These are phyloP conservation scores for Diaporthe eres DNA, from an alignment of 2,329 filamentous ascomycete genomes.

Conservation along the genomic window DNA sequence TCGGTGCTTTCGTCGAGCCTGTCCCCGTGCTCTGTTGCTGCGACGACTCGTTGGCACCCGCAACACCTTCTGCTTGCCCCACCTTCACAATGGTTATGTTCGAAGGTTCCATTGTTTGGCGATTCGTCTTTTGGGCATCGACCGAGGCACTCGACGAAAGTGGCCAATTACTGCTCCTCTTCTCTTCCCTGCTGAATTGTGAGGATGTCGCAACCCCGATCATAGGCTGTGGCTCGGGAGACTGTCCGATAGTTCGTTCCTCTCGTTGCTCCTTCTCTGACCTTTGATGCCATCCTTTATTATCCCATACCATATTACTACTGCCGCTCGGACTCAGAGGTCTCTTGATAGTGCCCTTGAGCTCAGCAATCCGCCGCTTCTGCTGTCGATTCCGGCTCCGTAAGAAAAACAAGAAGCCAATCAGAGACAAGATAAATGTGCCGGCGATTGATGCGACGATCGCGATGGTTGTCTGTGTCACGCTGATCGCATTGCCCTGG, in stretches of 20 bases:
- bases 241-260: not conserved
- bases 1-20: not conserved
- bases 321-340: conserved; percentile 12
- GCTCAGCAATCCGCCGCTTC: not conserved
- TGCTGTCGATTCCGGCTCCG: conserved; percentile 23
- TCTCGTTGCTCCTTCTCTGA: not conserved
- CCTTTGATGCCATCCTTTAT: not conserved
- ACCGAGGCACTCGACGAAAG: not conserved
- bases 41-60: not conserved
- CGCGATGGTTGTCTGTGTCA: conserved; percentile 16
- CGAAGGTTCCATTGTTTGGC: not conserved
- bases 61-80: conserved; percentile 1
- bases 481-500: not conserved
- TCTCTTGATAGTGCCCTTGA: conserved; percentile 21
- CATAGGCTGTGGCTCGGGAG: not conserved
- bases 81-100: conserved; percentile 15
- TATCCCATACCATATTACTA: conserved; percentile 27
- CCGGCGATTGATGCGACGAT: conserved; percentile 30
- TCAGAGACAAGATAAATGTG: conserved; percentile 17
- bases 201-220: conserved; percentile 9
- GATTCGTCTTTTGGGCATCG: not conserved
- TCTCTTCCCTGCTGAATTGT: conserved; percentile 1
- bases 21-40: not conserved
- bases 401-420: conserved; percentile 28
- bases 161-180: conserved; percentile 27